A percentile compares a stretch with the other conserved stretches of the same genome.
These are phyloP conservation scores for Cruciata laevipes DNA, from an alignment of 257 asterid species.

Conservation along the genomic window DNA sequence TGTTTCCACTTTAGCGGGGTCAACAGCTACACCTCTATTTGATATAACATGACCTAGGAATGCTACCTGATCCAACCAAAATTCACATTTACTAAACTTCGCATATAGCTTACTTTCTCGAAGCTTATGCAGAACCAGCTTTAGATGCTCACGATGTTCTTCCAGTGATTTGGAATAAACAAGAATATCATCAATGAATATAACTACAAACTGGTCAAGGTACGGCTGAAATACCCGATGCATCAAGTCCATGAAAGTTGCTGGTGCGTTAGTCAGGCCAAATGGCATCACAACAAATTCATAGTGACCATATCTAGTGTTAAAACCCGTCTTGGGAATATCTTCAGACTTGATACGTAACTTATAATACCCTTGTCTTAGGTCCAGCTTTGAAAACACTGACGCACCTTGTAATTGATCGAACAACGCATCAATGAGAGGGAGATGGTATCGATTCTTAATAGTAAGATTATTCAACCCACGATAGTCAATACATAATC, in stretches of 20 bases:
- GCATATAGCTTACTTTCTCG: not conserved
- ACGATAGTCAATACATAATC: not conserved
- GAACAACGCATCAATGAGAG: not conserved
- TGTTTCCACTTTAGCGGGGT: not conserved
- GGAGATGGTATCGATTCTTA: not conserved
- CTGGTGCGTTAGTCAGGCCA: not conserved
- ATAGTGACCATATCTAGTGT: not conserved
- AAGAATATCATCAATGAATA: not conserved
- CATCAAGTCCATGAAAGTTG: not conserved
- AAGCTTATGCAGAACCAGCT: not conserved
- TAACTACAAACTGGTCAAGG: not conserved
- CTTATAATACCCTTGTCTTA: not conserved
- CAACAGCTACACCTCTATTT: too few species aligned
- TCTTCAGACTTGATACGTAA: not conserved
- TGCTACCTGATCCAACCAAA: not conserved
- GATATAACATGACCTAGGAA: not conserved
- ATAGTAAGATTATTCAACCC: not conserved
- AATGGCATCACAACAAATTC: not conserved
- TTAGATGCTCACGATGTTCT: not conserved
- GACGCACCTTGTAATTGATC: not conserved
- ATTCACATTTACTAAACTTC: not conserved
- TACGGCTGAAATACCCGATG: not conserved
- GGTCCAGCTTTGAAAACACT: not conserved
- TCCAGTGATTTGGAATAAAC: not conserved
- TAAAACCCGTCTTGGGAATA: not conserved